Conservation (phyloP, 352 stramenopile genomes). For the Phytophthora citricola region DNA sequence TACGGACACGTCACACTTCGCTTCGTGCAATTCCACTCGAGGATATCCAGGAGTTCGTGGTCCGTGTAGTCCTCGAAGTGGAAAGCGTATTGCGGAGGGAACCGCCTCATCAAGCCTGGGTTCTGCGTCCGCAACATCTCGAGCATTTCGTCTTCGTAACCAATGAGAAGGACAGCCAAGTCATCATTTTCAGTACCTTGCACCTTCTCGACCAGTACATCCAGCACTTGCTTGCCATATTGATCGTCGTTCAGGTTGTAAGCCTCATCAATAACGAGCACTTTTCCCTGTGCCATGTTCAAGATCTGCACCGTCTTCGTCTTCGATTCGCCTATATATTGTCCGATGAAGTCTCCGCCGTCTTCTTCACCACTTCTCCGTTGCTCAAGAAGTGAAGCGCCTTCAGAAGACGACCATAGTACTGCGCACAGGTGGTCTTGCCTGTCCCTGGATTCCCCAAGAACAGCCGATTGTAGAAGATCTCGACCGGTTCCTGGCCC, state of each 20-base stretch:
- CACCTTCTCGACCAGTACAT: conserved; percentile 93
- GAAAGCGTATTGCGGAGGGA: conserved; percentile 90
- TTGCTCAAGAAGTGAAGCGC: conserved; percentile 91
- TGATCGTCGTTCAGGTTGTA: conserved; percentile 88
- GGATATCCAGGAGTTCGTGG: conserved; percentile 80
- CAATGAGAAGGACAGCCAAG: conserved; percentile 92
- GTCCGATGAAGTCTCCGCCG: conserved; percentile 88
- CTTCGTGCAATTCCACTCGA: conserved; percentile 58
- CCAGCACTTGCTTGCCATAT: conserved; percentile 78
- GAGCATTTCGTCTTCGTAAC: conserved; percentile 91
- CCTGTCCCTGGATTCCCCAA: conserved; percentile 92
- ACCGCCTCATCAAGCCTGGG: conserved; percentile 85
- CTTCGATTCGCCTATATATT: conserved; percentile 85
- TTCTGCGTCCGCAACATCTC: conserved; percentile 92
- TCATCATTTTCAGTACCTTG: conserved; percentile 90
- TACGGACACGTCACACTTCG: conserved; percentile 59
- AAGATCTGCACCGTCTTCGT: conserved; percentile 89
- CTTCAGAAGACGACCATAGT: conserved; percentile 90
- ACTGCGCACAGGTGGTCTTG: conserved; percentile 92
- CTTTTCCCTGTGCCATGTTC: conserved; percentile 84
- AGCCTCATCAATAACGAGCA: conserved; percentile 94
- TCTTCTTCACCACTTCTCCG: conserved; percentile 90
- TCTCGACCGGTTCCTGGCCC: conserved; percentile 57
- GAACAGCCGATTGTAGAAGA: conserved; percentile 90
- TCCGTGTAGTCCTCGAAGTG: conserved; percentile 94